These are phyloP conservation scores for Trypanosoma boissoni DNA, from an alignment of 208 protist genomes.

Conservation along the genomic window DNA sequence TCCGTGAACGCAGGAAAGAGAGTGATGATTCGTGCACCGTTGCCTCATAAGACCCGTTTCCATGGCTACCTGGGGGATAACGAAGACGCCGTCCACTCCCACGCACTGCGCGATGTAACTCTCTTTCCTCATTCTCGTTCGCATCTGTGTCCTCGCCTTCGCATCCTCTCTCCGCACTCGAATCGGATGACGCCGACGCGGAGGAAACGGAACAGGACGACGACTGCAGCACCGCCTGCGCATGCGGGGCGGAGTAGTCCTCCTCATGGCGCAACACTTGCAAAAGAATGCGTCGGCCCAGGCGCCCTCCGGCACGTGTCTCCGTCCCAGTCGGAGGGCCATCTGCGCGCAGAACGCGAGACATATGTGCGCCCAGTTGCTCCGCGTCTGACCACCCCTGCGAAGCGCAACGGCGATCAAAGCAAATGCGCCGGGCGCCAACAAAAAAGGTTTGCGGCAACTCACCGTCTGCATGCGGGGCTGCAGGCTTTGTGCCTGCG, in stretches of 20 bases:
- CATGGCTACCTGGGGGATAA: slow-evolving; percentile 17
- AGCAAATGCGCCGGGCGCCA: slow-evolving; percentile 36
- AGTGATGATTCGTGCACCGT: too few species aligned
- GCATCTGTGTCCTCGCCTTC: slow-evolving; percentile 8
- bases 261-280: slow-evolving; percentile 17
- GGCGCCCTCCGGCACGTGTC: slow-evolving; percentile 15
- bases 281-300: slow-evolving; percentile 28
- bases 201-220: slow-evolving; percentile 25
- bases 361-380: slow-evolving; percentile 6
- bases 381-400: slow-evolving; percentile 7
- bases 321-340: slow-evolving; percentile 17
- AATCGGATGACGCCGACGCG: too few species aligned
- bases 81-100: slow-evolving; percentile 23
- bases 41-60: too few species aligned
- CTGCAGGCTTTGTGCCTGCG: slow-evolving; percentile 6
- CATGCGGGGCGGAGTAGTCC: slow-evolving; percentile 11
- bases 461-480: slow-evolving; percentile 24
- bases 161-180: slow-evolving; percentile 8
- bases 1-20: slow-evolving; percentile 13
- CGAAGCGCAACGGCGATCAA: slow-evolving; percentile 26
- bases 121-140: neutral
- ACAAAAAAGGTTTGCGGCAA: slow-evolving; percentile 38
- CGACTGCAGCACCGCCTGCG: slow-evolving; percentile 14
- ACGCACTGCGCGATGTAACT: too few species aligned
- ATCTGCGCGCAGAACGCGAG: slow-evolving; percentile 2